These are phyloP conservation scores for Rhamnella rubrinervis DNA, from an alignment of 331 rosid species.

Conservation along the genomic window DNA sequence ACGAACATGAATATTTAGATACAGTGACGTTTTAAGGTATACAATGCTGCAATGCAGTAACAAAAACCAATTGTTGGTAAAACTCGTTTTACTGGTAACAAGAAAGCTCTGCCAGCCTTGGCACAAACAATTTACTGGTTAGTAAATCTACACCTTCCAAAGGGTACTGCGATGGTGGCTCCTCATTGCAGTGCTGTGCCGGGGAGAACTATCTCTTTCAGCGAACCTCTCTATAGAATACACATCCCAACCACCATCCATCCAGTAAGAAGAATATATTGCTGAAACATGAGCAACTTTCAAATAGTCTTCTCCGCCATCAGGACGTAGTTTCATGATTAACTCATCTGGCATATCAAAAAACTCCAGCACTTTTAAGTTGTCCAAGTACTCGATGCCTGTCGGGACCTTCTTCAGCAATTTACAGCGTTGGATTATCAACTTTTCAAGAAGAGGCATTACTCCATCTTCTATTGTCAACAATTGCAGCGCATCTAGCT, in stretches of 20 bases:
- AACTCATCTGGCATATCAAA: slow-evolving; percentile 29
- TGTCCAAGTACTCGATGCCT: slow-evolving; percentile 46
- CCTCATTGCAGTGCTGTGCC: slow-evolving; percentile 32
- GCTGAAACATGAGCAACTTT: slow-evolving; percentile 48
- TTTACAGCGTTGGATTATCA: slow-evolving; percentile 49
- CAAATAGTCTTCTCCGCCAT: slow-evolving; percentile 40
- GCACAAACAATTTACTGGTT: no score
- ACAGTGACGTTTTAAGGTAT: no score
- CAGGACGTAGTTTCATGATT: slow-evolving; percentile 39
- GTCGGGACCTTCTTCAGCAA: slow-evolving; percentile 42
- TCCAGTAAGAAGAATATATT: slow-evolving; percentile 56
- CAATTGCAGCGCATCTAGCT: slow-evolving; percentile 37
- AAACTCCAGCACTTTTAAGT: slow-evolving; percentile 34
- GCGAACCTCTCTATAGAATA: slow-evolving; percentile 40
- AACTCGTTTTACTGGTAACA: no score
- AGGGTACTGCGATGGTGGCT: slow-evolving; percentile 32
- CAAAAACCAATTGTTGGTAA: no score
- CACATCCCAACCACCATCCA: slow-evolving; percentile 56
- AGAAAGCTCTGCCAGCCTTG: no score
- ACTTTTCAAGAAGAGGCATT: slow-evolving; percentile 53
- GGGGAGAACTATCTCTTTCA: slow-evolving; percentile 38
- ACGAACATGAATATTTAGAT: no score
- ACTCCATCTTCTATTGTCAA: slow-evolving; percentile 41
- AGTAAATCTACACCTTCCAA: slow-evolving; percentile 17
- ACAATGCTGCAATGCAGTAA: no score